phyloP scores from a whole-genome alignment of 176 grass and related monocot species.

The Saccharum spontaneum region DNA sequence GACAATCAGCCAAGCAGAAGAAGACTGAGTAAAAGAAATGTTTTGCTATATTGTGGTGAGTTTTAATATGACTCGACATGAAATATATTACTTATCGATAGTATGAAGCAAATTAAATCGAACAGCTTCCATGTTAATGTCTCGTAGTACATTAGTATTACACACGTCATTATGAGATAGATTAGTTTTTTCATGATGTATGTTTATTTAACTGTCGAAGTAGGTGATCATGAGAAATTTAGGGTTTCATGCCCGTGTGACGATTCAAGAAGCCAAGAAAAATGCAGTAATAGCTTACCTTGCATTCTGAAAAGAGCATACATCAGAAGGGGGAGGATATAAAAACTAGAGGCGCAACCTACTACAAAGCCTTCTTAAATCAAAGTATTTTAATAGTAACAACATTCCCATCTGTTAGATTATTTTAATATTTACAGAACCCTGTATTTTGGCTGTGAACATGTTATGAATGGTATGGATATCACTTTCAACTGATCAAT shows the following conservation, averaged over 20 bases:
- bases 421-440: not conserved
- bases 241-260: not conserved
- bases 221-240: not conserved
- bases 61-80: not conserved
- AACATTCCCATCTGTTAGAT: not conserved
- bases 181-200: not conserved
- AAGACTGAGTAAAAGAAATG: conserved; percentile 65
- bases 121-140: not conserved
- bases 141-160: not conserved
- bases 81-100: not conserved
- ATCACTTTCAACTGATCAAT: not conserved
- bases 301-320: not conserved
- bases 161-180: not conserved
- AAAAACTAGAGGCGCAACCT: not conserved
- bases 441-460: not conserved
- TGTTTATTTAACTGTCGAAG: not conserved
- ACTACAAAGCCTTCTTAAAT: not conserved
- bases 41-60: conserved; percentile 35
- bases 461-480: not conserved
- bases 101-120: not conserved
- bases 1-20: conserved; percentile 75
- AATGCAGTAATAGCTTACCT: not conserved
- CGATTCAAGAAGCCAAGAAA: not conserved
- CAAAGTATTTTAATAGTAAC: not conserved
- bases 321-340: not conserved